Percentiles rank a stretch among this genome's conserved stretches.
phyloP scores from a whole-genome alignment of 1,284 basidiomycete species.

The Ceratobasidium sp. region DNA sequence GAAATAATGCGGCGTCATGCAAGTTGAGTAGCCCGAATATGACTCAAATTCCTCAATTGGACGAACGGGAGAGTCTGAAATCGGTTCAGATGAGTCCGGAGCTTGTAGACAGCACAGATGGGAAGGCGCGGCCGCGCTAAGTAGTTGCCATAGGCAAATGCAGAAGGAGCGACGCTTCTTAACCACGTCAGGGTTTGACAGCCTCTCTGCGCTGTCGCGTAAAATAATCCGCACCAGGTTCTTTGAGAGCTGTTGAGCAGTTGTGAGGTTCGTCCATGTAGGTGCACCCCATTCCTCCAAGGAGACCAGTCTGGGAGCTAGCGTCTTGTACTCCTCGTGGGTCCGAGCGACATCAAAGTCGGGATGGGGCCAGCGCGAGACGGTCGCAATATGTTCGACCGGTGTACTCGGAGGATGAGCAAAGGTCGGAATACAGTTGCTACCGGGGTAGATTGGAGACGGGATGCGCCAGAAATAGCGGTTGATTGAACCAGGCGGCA shows the following conservation, averaged over 20 bases:
- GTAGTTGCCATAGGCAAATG: not conserved
- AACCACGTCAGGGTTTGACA: too few relatives aligned
- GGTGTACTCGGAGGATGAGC: not conserved
- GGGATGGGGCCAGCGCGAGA: not conserved
- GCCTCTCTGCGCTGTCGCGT: too few relatives aligned
- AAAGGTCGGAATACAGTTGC: too few relatives aligned
- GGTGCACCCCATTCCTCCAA: conserved; percentile 16
- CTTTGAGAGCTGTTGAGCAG: conserved; percentile 3
- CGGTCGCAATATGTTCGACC: not conserved
- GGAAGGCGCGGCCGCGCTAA: conserved; percentile 5
- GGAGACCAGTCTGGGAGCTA: not conserved
- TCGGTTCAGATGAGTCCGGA: too few relatives aligned
- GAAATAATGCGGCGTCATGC: not conserved
- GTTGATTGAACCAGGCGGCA: not conserved
- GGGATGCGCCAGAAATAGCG: not conserved
- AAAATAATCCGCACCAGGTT: too few relatives aligned
- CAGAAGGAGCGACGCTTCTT: too few relatives aligned
- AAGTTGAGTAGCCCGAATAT: not conserved
- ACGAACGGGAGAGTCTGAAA: too few relatives aligned
- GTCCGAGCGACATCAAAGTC: not conserved
- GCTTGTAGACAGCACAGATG: not conserved
- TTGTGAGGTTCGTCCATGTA: not conserved
- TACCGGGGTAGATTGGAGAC: too few relatives aligned
- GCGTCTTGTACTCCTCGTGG: not conserved
- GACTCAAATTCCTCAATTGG: too few relatives aligned